These are phyloP conservation scores for Phlebiopsis gigantea DNA, from an alignment of 768 basidiomycete species.

Conservation along the genomic window DNA sequence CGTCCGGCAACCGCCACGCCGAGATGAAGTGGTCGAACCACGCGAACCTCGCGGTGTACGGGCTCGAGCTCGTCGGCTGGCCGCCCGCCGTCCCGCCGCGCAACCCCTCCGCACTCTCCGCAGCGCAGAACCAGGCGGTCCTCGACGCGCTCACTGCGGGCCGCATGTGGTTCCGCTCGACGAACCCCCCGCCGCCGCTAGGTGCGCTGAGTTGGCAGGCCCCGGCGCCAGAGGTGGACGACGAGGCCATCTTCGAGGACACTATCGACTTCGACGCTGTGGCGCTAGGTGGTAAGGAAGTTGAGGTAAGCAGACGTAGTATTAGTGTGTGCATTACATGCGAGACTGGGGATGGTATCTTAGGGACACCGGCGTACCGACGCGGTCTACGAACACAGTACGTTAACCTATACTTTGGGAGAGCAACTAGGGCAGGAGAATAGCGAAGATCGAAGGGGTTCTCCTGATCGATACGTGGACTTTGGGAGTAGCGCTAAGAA, in stretches of 20 bases:
- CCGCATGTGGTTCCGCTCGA: constrained; percentile 36
- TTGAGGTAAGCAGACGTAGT: too few species aligned
- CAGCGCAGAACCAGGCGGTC: constrained; percentile 47
- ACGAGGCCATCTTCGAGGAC: neutral
- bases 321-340: neutral
- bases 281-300: too few species aligned
- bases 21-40: constrained; percentile 79
- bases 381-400: neutral
- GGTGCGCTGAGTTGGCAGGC: neutral
- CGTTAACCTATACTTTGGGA: neutral
- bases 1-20: constrained; percentile 55
- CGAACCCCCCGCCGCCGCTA: neutral
- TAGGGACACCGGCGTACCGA: neutral
- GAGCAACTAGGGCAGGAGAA: neutral
- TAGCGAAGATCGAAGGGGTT: neutral
- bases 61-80: constrained; percentile 61
- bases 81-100: constrained; percentile 50
- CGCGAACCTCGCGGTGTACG: constrained; percentile 48
- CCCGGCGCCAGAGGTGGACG: neutral
- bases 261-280: neutral
- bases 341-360: neutral
- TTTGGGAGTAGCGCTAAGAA: neutral
- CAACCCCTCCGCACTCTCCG: constrained; percentile 58
- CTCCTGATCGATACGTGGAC: neutral
- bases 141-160: constrained; percentile 46